Conservation (phyloP, 108 stramenopile genomes). For the Cylindrotheca fusiformis region DNA sequence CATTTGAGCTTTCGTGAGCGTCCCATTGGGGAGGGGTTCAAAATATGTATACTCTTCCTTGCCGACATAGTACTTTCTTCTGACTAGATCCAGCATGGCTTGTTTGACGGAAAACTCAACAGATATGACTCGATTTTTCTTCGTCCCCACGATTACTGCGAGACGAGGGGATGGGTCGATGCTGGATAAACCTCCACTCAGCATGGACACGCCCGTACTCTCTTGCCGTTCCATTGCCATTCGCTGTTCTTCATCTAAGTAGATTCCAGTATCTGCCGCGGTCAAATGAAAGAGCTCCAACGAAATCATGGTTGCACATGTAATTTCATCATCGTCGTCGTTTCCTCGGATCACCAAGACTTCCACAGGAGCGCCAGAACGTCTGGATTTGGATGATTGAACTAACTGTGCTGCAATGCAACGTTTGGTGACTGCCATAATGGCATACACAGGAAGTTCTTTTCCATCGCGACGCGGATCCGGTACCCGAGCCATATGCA, state of each 20-base stretch:
- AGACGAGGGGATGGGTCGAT: slow-evolving; percentile 21
- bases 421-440: slow-evolving; percentile 34
- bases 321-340: slow-evolving; percentile 46
- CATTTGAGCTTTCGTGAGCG: slow-evolving; percentile 19
- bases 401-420: slow-evolving; percentile 34
- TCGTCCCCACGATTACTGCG: slow-evolving; percentile 42
- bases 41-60: slow-evolving; percentile 19
- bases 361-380: slow-evolving; percentile 28
- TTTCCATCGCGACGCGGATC: neutral
- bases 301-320: slow-evolving; percentile 28
- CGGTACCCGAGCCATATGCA: slow-evolving; percentile 28
- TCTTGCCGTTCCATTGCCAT: neutral
- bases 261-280: slow-evolving; percentile 16
- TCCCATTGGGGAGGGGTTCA: slow-evolving; percentile 27
- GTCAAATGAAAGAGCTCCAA: slow-evolving; percentile 28
- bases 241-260: slow-evolving; percentile 3
- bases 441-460: slow-evolving; percentile 10
- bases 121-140: slow-evolving; percentile 31
- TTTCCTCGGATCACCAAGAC: slow-evolving; percentile 19
- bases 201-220: neutral
- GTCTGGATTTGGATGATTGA: slow-evolving; percentile 13
- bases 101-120: slow-evolving; percentile 39
- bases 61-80: slow-evolving; percentile 22
- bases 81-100: slow-evolving; percentile 11
- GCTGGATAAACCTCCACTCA: slow-evolving; percentile 20